Evolutionary conservation across 768 basidiomycete species (phyloP).

Genomic region (Phanerodontia chrysosporium): DNA sequence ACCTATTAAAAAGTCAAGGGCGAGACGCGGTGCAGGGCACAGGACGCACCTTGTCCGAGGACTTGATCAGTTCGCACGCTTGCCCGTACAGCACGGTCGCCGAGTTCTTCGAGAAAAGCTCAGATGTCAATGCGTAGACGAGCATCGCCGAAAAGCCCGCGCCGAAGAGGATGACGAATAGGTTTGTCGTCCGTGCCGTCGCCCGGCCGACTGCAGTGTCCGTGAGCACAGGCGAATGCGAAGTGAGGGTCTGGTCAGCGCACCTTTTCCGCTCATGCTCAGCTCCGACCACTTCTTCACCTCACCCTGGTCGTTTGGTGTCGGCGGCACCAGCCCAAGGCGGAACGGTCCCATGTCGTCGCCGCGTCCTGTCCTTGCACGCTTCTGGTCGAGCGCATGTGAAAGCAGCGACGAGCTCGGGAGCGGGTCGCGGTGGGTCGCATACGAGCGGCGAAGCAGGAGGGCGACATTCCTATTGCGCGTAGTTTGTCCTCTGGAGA

Average conservation of each 20-base stretch:
- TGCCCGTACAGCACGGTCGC: slow-evolving; percentile 76
- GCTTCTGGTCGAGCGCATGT: slow-evolving; percentile 60
- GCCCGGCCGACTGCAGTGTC: slow-evolving; percentile 43
- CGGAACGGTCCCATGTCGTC: slow-evolving; percentile 78
- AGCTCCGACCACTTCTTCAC: slow-evolving; percentile 78
- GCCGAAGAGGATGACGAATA: slow-evolving; percentile 63
- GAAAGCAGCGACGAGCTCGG: slow-evolving; percentile 49
- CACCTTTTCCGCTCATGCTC: slow-evolving; percentile 73
- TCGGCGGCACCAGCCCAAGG: slow-evolving; percentile 59
- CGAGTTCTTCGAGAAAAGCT: slow-evolving; percentile 85
- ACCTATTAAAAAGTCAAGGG: slow-evolving; percentile 40
- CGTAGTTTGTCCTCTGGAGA: neutral
- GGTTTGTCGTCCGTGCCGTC: slow-evolving; percentile 47
- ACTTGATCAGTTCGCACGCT: slow-evolving; percentile 47
- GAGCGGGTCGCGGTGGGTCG: slow-evolving; percentile 11
- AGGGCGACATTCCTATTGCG: neutral
- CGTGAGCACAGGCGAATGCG: neutral
- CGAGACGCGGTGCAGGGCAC: neutral
- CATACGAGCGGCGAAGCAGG: slow-evolving; percentile 4
- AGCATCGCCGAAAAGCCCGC: slow-evolving; percentile 76
- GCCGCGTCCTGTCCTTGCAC: slow-evolving; percentile 34
- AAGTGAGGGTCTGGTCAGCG: neutral
- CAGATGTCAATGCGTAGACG: slow-evolving; percentile 74
- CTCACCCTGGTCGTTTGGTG: slow-evolving; percentile 49
- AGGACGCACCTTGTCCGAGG: slow-evolving; percentile 38